These are phyloP conservation scores for Candida alai DNA, from an alignment of 805 yeast genomes.

Conservation along the genomic window DNA sequence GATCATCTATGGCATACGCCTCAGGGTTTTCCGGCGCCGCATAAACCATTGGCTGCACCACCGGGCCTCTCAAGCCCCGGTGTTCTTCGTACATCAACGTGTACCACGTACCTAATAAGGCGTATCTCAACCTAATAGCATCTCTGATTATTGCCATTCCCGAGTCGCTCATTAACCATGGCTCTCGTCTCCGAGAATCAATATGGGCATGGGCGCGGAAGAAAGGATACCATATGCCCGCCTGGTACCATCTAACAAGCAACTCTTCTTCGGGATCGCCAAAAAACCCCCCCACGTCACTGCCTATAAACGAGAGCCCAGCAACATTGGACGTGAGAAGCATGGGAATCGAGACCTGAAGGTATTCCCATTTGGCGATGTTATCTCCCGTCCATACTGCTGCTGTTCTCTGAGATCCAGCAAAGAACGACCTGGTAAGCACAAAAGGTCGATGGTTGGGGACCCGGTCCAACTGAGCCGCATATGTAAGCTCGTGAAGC, in stretches of 20 bases:
- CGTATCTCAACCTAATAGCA: conserved; percentile 70
- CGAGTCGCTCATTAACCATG: conserved; percentile 81
- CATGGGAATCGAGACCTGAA: conserved; percentile 82
- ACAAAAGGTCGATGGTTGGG: conserved; percentile 71
- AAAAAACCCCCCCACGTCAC: conserved; percentile 96
- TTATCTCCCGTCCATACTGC: conserved; percentile 99
- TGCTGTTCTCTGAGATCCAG: conserved; percentile 88
- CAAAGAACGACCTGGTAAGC: conserved; percentile 78
- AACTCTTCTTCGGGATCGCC: conserved; percentile 84
- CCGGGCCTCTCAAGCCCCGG: conserved; percentile 59
- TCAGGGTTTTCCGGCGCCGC: conserved; percentile 45
- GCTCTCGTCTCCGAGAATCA: conserved; percentile 89
- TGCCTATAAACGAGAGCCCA: conserved; percentile 91
- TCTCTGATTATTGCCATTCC: conserved; percentile 62
- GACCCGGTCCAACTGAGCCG: conserved; percentile 55
- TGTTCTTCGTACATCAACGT: conserved; percentile 71
- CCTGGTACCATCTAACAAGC: conserved; percentile 89
- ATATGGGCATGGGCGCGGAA: conserved; percentile 97
- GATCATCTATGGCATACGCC: conserved; percentile 67
- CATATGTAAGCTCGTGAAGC: conserved; percentile 74
- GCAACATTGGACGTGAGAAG: conserved; percentile 72
- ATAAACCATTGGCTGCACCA: conserved; percentile 66
- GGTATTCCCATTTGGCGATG: conserved; percentile 86
- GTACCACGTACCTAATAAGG: conserved; percentile 73
- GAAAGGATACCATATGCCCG: conserved; percentile 95